A percentile compares a stretch with the other conserved stretches of the same genome.
Conservation (phyloP, 371 early-diverging fungal species). For the Rhizopus stolonifer region DNA sequence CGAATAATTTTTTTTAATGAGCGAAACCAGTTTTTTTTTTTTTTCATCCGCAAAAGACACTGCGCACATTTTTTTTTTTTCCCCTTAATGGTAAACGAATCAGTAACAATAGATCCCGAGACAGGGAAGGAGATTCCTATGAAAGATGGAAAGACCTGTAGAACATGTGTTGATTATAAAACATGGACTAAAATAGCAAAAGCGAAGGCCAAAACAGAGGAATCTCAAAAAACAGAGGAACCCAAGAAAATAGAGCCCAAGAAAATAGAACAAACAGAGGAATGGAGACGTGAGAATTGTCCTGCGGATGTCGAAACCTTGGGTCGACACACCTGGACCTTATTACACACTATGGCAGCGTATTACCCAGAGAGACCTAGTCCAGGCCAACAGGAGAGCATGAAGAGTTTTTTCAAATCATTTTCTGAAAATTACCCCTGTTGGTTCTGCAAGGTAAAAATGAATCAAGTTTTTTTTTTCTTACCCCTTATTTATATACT, state of each 20-base stretch:
- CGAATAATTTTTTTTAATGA: no score
- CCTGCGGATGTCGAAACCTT: constrained; percentile 89
- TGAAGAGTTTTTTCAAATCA: constrained; percentile 66
- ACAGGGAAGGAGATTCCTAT: constrained; percentile 47
- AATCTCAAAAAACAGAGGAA: constrained; percentile 1
- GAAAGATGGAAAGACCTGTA: constrained; percentile 69
- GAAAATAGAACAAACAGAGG: constrained; percentile 10
- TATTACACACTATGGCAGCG: constrained; percentile 97
- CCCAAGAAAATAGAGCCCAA: background rate
- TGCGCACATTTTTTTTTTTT: constrained; percentile 2
- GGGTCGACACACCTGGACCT: constrained; percentile 95
- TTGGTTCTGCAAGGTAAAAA: constrained; percentile 75
- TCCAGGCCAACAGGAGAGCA: constrained; percentile 64
- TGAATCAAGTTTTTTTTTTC: background rate
- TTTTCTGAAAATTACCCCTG: constrained; percentile 95
- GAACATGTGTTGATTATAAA: constrained; percentile 76
- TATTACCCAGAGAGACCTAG: constrained; percentile 92
- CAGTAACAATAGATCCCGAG: constrained; percentile 35
- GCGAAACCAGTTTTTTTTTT: no score
- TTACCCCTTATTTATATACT: background rate
- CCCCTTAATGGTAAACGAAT: constrained; percentile 17
- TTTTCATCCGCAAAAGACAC: background rate
- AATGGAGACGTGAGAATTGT: constrained; percentile 63
- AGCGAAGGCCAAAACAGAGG: constrained; percentile 26
- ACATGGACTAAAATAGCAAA: constrained; percentile 57